Conservation (phyloP, 257 asterid genomes). For the Solanum piurae region DNA sequence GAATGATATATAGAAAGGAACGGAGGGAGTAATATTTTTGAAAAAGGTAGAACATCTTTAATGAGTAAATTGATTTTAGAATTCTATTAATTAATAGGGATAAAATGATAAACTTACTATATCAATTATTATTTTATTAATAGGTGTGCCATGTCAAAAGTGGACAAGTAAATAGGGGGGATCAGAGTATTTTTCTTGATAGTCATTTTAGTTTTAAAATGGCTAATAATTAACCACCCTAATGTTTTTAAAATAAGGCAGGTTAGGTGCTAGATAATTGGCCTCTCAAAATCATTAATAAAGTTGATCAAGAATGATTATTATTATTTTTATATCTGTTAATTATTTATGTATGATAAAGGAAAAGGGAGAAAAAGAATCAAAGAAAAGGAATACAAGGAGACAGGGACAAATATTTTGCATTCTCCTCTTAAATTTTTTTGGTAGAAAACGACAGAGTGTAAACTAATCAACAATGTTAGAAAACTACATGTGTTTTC, state of each 20-base stretch:
- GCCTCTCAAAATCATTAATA: background rate
- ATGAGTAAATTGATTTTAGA: too few species aligned
- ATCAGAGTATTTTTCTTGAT: background rate
- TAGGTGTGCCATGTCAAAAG: too few species aligned
- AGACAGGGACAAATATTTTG: background rate
- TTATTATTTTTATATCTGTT: too few species aligned
- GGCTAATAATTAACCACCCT: background rate
- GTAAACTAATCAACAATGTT: background rate
- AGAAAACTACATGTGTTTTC: background rate
- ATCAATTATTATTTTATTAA: too few species aligned
- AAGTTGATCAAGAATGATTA: background rate
- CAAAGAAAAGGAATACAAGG: background rate
- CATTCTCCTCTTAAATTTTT: background rate
- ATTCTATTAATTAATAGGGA: too few species aligned
- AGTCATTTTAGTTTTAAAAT: background rate
- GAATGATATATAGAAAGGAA: too few species aligned
- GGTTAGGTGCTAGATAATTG: background rate
- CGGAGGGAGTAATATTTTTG: too few species aligned
- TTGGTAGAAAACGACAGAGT: background rate
- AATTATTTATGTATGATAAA: background rate
- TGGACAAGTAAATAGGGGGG: too few species aligned
- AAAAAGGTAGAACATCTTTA: too few species aligned
- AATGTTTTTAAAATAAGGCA: background rate
- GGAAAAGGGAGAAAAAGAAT: background rate
- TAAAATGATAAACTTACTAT: too few species aligned